Conservation (phyloP, 1,284 basidiomycete genomes). For the Hortiboletus rubellus region DNA sequence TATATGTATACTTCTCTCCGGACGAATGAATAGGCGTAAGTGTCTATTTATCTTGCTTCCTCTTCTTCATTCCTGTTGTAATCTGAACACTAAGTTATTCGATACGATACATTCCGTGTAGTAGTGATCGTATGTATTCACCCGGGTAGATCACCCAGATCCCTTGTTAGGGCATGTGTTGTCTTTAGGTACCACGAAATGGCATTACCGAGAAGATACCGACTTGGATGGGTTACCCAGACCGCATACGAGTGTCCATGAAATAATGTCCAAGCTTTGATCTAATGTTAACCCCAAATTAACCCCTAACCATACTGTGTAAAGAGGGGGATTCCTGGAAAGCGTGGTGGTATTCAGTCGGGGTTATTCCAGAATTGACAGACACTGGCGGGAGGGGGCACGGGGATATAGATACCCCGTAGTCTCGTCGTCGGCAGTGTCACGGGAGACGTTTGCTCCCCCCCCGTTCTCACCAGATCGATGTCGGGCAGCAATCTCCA, state of each 20-base stretch:
- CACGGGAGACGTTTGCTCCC: background rate
- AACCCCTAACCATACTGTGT: background rate
- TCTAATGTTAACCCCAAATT: no score
- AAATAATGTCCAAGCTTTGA: no score
- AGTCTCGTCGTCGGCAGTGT: background rate
- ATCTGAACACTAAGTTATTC: slow-evolving; percentile 15
- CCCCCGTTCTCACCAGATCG: background rate
- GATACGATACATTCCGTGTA: slow-evolving; percentile 11
- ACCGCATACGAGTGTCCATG: background rate
- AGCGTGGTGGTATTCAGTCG: background rate
- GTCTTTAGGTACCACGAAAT: background rate
- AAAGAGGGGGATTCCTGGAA: background rate
- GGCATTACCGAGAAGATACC: background rate
- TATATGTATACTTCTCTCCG: slow-evolving; percentile 23
- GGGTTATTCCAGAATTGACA: background rate
- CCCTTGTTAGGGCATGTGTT: background rate
- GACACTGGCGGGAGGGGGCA: background rate
- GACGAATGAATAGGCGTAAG: slow-evolving; percentile 14
- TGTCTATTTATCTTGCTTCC: background rate
- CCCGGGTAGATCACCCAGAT: slow-evolving; percentile 4
- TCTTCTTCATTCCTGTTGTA: background rate
- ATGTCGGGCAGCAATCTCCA: background rate
- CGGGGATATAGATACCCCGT: background rate
- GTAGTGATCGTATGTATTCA: slow-evolving; percentile 7
- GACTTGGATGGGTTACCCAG: background rate